Percentiles rank a stretch among this genome's conserved stretches.
These are phyloP conservation scores for Murraya koenigii DNA, from an alignment of 345 rosid species.

Conservation along the genomic window DNA sequence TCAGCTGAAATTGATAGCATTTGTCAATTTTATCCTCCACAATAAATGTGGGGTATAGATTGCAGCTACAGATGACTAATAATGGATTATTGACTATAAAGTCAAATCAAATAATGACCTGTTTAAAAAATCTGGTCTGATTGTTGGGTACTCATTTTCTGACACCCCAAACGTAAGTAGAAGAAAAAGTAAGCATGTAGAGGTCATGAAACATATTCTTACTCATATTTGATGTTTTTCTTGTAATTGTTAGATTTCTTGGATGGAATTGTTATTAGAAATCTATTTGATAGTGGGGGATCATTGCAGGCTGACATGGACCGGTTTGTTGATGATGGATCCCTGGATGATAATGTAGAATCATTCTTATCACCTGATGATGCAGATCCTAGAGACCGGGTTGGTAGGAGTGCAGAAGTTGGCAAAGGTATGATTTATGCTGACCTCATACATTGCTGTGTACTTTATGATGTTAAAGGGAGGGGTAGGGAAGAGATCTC, in stretches of 20 bases:
- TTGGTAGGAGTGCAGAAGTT: conserved; percentile 31
- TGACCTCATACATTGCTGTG: neutral
- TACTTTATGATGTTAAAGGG: neutral
- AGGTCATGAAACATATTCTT: conserved; percentile 9
- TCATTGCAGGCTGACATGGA: conserved; percentile 54
- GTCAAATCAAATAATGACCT: conserved; percentile 1
- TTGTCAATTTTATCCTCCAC: neutral
- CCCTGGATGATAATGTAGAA: conserved; percentile 57
- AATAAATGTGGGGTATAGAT: neutral
- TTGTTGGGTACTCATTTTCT: neutral
- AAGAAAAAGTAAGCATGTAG: neutral
- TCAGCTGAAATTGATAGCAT: neutral
- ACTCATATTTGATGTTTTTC: neutral
- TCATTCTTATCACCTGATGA: conserved; percentile 54
- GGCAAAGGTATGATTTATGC: conserved; percentile 41
- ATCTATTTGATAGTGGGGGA: conserved; percentile 15
- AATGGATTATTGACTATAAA: neutral
- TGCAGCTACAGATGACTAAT: neutral
- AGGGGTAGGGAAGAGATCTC: neutral
- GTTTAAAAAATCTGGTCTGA: neutral
- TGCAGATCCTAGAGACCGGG: conserved; percentile 42
- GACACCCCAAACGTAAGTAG: neutral
- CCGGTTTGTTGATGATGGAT: conserved; percentile 47
- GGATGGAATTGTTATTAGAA: neutral
- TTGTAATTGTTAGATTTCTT: neutral